These are phyloP conservation scores for Saururus chinensis DNA, from an alignment of 164 flowering plant species.

Conservation along the genomic window DNA sequence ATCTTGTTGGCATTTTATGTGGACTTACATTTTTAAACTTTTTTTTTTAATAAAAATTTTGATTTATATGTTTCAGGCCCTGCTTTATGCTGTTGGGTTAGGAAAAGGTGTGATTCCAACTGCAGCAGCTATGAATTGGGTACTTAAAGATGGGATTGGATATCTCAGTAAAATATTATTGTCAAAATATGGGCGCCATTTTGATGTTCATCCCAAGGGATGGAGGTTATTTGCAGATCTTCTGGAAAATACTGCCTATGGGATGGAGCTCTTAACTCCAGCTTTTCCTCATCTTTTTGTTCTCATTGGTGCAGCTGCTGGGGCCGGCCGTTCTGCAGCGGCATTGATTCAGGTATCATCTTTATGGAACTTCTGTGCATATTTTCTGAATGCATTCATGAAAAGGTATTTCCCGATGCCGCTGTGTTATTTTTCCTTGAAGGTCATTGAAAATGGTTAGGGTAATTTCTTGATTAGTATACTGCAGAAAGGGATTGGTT, in stretches of 20 bases:
- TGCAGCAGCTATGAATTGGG: constrained; percentile 97
- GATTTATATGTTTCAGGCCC: constrained; percentile 33
- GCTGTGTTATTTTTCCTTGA: background rate
- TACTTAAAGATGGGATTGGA: constrained; percentile 94
- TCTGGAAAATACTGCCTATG: constrained; percentile 87
- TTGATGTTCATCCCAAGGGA: constrained; percentile 95
- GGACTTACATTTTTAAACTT: background rate
- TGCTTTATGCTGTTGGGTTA: constrained; percentile 95
- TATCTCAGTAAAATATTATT: constrained; percentile 83
- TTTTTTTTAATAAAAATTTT: background rate
- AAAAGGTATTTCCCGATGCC: background rate
- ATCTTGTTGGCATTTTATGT: background rate
- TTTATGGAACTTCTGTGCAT: background rate
- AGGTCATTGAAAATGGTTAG: too few species aligned
- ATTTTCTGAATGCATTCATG: background rate
- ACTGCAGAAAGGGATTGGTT: too few species aligned
- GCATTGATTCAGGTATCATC: constrained; percentile 74
- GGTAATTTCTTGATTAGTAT: too few species aligned
- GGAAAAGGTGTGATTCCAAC: constrained; percentile 97
- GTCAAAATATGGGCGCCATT: constrained; percentile 91
- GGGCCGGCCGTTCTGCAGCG: constrained; percentile 93
- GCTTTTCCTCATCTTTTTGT: constrained; percentile 86
- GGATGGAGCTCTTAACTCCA: constrained; percentile 93
- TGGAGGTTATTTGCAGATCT: constrained; percentile 98
- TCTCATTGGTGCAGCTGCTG: constrained; percentile 82